Evolutionary conservation across 441 rosid species (phyloP).

Genomic region (Croton laevigatus): DNA sequence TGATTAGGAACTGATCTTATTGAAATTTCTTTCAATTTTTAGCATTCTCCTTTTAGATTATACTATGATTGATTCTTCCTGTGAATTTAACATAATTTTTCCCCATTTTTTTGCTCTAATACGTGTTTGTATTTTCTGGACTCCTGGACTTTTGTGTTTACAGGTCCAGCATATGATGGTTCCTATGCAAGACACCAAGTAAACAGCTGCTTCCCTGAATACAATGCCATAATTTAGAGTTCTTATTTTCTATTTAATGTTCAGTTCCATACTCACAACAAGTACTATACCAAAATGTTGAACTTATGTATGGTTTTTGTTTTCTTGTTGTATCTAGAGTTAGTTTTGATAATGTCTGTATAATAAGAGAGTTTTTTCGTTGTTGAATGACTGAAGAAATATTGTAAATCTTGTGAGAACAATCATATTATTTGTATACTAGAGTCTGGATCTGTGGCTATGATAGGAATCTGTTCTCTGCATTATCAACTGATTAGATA

Average conservation of each 20-base stretch:
- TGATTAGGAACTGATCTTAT: background rate
- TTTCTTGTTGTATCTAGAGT: conserved; percentile 15
- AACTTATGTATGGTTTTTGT: conserved; percentile 24
- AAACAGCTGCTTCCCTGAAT: conserved; percentile 14
- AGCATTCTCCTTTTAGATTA: background rate
- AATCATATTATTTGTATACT: conserved; percentile 12
- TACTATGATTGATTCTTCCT: background rate
- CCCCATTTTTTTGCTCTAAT: conserved; percentile 8
- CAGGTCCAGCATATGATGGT: conserved; percentile 67
- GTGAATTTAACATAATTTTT: background rate
- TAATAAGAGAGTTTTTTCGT: conserved; percentile 16
- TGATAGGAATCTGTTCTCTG: conserved; percentile 6
- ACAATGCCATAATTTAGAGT: conserved; percentile 13
- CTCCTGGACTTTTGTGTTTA: conserved; percentile 17
- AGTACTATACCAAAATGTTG: background rate
- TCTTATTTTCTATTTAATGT: conserved; percentile 18
- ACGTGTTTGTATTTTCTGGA: conserved; percentile 17
- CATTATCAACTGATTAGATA: conserved; percentile 11
- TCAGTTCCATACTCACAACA: conserved; percentile 16
- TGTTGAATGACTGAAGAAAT: conserved; percentile 13
- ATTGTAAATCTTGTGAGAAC: conserved; percentile 24
- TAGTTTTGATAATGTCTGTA: conserved; percentile 20
- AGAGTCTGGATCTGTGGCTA: background rate
- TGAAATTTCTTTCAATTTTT: background rate
- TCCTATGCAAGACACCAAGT: conserved; percentile 60